Base-by-base conservation (phyloP, 345 rosid species). In the Eucalyptus paniculata region DNA sequence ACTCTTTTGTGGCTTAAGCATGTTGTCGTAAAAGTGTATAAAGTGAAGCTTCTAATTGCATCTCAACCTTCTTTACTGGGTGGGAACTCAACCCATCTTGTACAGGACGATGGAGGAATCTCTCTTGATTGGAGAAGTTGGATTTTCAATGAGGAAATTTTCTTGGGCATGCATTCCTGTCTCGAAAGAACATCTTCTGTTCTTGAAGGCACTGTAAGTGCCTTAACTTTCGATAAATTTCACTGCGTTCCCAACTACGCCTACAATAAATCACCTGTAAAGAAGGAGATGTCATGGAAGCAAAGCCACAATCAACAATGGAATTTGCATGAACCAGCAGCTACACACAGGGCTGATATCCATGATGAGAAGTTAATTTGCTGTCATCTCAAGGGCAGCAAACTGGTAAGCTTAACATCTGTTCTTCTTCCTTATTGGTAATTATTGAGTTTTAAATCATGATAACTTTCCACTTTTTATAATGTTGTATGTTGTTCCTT, bases 121-220 rank as follows among this genome's bases (percentile, higher is more conserved):
- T 50, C 92, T 90, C 89, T 95, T 93, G 97, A 97, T 92, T 98
- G 99, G 99, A 94, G 91, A 89, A 91, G 93, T 86, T 96, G 97
- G 99, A 90, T 88, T 24, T 94, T 97, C 93, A 67, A 67, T 58
- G 96, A 93, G 90, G 88, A 94, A 90, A 50, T 88, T 49, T 89
- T 88, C 86, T 56, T 65, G n/a, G 89, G 60, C 85, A 54, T 58
- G 80, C 83, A 53, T 89, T 69, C 69, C 90, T 44, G 54, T 87
- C 58, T 87, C 81, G 94, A 90, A 81, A 87, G 90, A 17, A 87
- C 88, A 30, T 34, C 86, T 88, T 93, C 95, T 77, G 86, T 88
- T 87, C 67, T 91, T 89, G 91, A 90, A 89, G 91, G 89, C 87
- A 89, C 88, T 19, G 72, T 87, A 83, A 90, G 91, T 89, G 92